Evolutionary conservation across 495 filamentous ascomycete genomes (phyloP).

Genomic region (Xylaria scruposa): DNA sequence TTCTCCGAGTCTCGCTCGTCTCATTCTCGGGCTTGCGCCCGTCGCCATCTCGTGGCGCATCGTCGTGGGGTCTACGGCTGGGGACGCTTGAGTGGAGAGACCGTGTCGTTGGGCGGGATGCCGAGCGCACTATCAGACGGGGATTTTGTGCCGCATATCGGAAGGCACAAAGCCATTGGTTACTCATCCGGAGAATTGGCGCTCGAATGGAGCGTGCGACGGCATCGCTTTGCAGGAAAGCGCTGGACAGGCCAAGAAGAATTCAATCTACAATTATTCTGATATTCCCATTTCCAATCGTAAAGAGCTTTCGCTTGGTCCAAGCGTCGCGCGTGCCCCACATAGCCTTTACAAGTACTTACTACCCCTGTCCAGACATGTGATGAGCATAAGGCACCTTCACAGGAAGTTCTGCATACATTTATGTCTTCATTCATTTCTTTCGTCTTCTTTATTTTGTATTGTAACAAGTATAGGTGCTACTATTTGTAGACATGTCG

Average conservation of each 20-base stretch:
- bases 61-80: conserved; percentile 38
- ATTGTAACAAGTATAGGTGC: neutral
- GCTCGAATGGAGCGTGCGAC: conserved; percentile 43
- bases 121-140: conserved; percentile 38
- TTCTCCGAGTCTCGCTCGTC: conserved; percentile 10
- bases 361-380: too few species aligned
- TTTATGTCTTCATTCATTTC: neutral
- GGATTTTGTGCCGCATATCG: conserved; percentile 43
- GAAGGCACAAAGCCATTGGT: conserved; percentile 42
- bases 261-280: neutral
- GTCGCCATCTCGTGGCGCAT: conserved; percentile 30
- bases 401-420: neutral
- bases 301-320: conserved; percentile 11
- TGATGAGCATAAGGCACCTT: too few species aligned
- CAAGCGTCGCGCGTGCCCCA: neutral
- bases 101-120: conserved; percentile 32
- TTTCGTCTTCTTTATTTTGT: neutral
- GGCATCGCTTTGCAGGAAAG: conserved; percentile 33
- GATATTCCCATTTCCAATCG: neutral
- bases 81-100: conserved; percentile 45
- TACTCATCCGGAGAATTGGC: conserved; percentile 52
- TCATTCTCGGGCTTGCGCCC: conserved; percentile 36
- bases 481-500: neutral
- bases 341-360: neutral
- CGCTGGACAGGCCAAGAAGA: conserved; percentile 5